Percentiles rank a stretch among this genome's conserved stretches.
Conservation (phyloP, 306 rosid genomes). For the Luffa acutangula region DNA sequence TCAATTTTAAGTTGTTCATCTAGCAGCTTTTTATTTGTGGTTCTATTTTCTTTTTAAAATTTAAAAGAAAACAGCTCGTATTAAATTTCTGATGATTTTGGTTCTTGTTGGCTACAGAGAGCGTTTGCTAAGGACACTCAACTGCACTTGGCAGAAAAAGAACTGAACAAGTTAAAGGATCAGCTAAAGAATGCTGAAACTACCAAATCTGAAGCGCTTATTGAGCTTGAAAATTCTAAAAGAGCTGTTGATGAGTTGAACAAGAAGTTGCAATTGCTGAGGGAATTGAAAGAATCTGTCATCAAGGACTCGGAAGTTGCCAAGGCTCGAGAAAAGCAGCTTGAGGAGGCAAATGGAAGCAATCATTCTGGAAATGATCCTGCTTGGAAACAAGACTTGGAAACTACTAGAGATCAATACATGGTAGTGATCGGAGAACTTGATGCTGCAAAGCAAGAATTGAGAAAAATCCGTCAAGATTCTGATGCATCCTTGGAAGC, state of each 20-base stretch:
- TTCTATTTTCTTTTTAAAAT: neutral
- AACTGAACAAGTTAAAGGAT: slow-evolving; percentile 73
- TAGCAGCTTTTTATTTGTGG: neutral
- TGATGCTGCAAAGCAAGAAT: slow-evolving; percentile 70
- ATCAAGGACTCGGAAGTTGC: slow-evolving; percentile 55
- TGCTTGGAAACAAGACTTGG: slow-evolving; percentile 70
- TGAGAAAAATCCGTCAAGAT: slow-evolving; percentile 65
- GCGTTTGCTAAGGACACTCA: slow-evolving; percentile 80
- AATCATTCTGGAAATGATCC: slow-evolving; percentile 26
- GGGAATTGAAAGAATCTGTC: slow-evolving; percentile 61
- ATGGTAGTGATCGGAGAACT: slow-evolving; percentile 55
- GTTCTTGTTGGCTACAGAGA: slow-evolving; percentile 42
- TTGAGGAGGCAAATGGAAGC: slow-evolving; percentile 43
- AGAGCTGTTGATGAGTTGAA: slow-evolving; percentile 50
- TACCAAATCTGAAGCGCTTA: slow-evolving; percentile 67
- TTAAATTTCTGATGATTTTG: neutral
- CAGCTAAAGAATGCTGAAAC: slow-evolving; percentile 76
- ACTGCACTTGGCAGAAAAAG: slow-evolving; percentile 68
- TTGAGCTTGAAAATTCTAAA: slow-evolving; percentile 71
- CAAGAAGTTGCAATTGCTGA: slow-evolving; percentile 41
- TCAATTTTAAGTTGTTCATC: neutral
- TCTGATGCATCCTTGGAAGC: slow-evolving; percentile 55
- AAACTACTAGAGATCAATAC: slow-evolving; percentile 50
- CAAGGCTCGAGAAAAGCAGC: slow-evolving; percentile 44
- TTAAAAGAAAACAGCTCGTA: neutral